A percentile compares a stretch with the other conserved stretches of the same genome.
Conservation (phyloP, 2,329 filamentous ascomycete species). For the Cladophialophora bantiana region DNA sequence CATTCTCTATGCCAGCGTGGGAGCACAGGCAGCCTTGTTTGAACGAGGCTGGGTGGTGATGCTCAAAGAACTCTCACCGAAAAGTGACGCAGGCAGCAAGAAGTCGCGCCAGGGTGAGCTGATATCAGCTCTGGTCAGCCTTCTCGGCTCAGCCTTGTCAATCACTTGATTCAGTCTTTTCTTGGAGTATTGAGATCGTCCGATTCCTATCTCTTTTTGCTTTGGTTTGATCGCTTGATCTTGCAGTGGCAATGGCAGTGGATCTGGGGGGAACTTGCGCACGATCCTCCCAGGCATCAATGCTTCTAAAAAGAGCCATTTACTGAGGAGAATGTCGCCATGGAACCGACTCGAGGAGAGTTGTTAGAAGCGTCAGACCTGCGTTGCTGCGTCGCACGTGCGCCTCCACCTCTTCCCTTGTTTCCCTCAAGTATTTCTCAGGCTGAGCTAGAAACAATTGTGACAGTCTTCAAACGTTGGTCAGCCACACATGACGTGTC, state of each 20-base stretch:
- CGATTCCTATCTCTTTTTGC: not conserved
- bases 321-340: not conserved
- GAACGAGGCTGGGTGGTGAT: not conserved
- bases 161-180: not conserved
- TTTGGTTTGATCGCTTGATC: not conserved
- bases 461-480: not conserved
- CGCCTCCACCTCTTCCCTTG: not conserved
- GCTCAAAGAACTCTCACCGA: no score
- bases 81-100: no score
- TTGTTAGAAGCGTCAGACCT: not conserved
- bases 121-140: no score
- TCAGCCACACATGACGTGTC: not conserved
- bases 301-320: slow-evolving; percentile 13
- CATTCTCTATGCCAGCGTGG: not conserved
- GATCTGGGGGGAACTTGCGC: not conserved
- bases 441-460: not conserved
- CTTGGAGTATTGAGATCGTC: not conserved
- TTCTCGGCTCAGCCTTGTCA: not conserved
- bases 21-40: not conserved
- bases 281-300: slow-evolving; percentile 17
- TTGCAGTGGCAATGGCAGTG: not conserved
- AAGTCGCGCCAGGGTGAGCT: no score
- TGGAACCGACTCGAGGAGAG: not conserved
- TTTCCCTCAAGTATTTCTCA: not conserved
- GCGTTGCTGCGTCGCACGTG: no score